Evolutionary conservation across 2,329 filamentous ascomycete species (phyloP).

Genomic region (Scopulariopsis brevicaulis): DNA sequence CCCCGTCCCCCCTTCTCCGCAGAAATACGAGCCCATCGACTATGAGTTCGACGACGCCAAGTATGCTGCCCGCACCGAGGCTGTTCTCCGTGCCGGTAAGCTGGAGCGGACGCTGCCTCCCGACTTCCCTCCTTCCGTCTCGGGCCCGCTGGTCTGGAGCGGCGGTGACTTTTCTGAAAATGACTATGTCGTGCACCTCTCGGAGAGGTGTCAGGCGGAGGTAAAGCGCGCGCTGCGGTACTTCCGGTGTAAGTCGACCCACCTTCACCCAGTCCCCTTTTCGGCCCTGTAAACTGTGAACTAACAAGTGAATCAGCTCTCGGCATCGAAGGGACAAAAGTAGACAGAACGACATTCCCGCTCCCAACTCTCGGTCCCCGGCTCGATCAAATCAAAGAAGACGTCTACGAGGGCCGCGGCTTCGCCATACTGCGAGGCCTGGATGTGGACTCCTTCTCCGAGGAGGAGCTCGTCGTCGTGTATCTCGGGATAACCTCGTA

Average conservation of each 20-base stretch:
- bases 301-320: background rate
- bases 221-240: slow-evolving; percentile 5
- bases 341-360: slow-evolving; percentile 33
- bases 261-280: slow-evolving; percentile 38
- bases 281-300: background rate
- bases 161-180: slow-evolving; percentile 4
- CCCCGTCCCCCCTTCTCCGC: background rate
- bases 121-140: slow-evolving; percentile 4
- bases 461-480: slow-evolving; percentile 46
- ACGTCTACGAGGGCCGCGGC: slow-evolving; percentile 45
- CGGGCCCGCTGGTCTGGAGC: slow-evolving; percentile 6
- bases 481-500: slow-evolving; percentile 50
- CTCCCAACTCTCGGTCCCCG: slow-evolving; percentile 33
- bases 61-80: slow-evolving; percentile 5
- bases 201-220: slow-evolving; percentile 3
- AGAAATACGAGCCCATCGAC: slow-evolving; percentile 5
- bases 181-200: slow-evolving; percentile 1
- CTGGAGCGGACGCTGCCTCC: slow-evolving; percentile 4
- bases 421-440: slow-evolving; percentile 52
- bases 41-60: slow-evolving; percentile 8
- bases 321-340: slow-evolving; percentile 2
- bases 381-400: slow-evolving; percentile 31
- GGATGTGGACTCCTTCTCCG: slow-evolving; percentile 35
- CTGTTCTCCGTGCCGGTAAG: slow-evolving; percentile 2
- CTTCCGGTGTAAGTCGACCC: slow-evolving; percentile 6